Conservation (phyloP, 441 rosid genomes). For the Erodium moschatum region DNA sequence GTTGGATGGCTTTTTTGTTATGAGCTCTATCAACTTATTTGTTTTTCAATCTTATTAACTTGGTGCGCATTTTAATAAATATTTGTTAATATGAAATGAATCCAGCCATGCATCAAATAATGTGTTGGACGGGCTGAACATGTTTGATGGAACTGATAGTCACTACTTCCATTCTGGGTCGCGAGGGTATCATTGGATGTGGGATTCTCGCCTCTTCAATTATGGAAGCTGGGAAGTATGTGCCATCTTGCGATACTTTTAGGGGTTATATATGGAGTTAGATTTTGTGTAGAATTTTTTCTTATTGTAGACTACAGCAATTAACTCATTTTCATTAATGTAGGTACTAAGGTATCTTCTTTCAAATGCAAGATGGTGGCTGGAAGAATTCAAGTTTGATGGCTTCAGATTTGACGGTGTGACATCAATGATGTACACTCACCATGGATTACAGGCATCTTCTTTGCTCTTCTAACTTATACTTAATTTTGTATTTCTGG, state of each 20-base stretch:
- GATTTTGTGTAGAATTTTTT: constrained; percentile 8
- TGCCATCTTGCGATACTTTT: constrained; percentile 19
- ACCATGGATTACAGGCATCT: constrained; percentile 81
- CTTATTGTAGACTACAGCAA: constrained; percentile 6
- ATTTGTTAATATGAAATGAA: constrained; percentile 18
- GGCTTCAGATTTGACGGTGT: constrained; percentile 99
- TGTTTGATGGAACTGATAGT: constrained; percentile 94
- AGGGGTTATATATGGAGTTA: constrained; percentile 8
- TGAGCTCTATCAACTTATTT: neutral
- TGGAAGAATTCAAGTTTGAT: constrained; percentile 89
- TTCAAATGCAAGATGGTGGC: constrained; percentile 99
- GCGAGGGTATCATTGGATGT: constrained; percentile 90
- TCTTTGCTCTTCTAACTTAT: constrained; percentile 10
- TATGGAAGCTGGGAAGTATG: constrained; percentile 95
- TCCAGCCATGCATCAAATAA: constrained; percentile 90
- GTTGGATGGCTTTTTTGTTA: neutral
- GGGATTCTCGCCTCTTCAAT: constrained; percentile 99
- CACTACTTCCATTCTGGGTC: constrained; percentile 91
- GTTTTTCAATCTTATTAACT: neutral
- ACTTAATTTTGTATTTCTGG: constrained; percentile 5
- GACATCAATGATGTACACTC: constrained; percentile 98
- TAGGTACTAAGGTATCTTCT: constrained; percentile 84
- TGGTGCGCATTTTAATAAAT: constrained; percentile 15
- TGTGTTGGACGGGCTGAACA: constrained; percentile 83
- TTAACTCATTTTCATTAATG: constrained; percentile 23